These are phyloP conservation scores for Starmerella vitae DNA, from an alignment of 805 yeast species.

Conservation along the genomic window DNA sequence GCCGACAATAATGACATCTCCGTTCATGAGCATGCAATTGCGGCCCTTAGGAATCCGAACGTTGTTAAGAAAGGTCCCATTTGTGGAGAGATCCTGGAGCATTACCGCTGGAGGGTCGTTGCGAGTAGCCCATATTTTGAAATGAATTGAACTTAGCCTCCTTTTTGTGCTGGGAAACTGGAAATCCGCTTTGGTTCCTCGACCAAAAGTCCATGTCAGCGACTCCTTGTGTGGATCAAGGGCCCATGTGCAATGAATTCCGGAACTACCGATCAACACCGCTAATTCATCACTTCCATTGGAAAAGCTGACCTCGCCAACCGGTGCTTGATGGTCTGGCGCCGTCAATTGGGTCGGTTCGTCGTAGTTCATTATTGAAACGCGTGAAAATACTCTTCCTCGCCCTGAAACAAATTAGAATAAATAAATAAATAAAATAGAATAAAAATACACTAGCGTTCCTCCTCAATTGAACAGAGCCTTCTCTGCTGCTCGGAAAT, in stretches of 20 bases:
- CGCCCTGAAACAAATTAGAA: neutral
- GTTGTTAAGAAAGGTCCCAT: slow-evolving; percentile 82
- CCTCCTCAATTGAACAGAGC: slow-evolving; percentile 10
- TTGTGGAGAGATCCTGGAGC: slow-evolving; percentile 71
- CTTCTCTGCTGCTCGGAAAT: neutral
- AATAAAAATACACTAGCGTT: slow-evolving; percentile 1
- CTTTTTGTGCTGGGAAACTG: slow-evolving; percentile 42
- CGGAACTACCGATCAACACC: slow-evolving; percentile 17
- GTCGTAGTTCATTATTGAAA: slow-evolving; percentile 4
- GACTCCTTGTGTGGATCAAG: slow-evolving; percentile 9
- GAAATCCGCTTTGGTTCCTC: slow-evolving; percentile 55
- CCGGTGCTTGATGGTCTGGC: slow-evolving; percentile 16
- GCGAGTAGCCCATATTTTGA: slow-evolving; percentile 52
- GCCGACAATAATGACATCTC: slow-evolving; percentile 88
- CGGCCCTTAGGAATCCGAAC: slow-evolving; percentile 58
- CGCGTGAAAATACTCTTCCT: no score
- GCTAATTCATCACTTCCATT: slow-evolving; percentile 15
- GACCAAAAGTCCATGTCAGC: slow-evolving; percentile 56
- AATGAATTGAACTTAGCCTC: slow-evolving; percentile 62
- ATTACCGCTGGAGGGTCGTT: slow-evolving; percentile 34
- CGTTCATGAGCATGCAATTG: slow-evolving; percentile 72
- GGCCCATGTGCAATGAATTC: slow-evolving; percentile 18
- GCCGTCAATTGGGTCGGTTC: slow-evolving; percentile 22
- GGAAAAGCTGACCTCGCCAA: slow-evolving; percentile 15
- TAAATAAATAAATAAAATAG: neutral